phyloP scores from a whole-genome alignment of 2,329 filamentous ascomycete species.

The Colletotrichum sp. region DNA sequence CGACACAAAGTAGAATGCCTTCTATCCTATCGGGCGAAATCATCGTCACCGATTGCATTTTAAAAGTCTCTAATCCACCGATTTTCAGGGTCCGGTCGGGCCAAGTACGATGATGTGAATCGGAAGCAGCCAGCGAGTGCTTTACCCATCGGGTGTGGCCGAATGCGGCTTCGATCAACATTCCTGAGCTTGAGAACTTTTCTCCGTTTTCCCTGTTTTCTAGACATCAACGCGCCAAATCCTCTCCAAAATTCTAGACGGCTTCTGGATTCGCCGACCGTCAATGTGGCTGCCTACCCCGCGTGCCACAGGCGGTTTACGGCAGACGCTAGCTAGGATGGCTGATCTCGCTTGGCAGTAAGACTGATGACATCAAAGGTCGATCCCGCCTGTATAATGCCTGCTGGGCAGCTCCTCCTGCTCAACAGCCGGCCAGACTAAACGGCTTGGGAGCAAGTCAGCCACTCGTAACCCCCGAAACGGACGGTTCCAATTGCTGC shows the following conservation, averaged over 20 bases:
- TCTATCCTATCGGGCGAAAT: neutral
- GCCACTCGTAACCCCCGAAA: neutral
- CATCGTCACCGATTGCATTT: neutral
- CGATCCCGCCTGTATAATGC: neutral
- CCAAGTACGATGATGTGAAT: neutral
- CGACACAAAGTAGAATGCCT: neutral
- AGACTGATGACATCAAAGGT: conserved; percentile 17
- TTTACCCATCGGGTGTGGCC: neutral
- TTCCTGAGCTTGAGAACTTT: neutral
- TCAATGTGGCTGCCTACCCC: neutral
- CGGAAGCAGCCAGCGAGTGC: neutral
- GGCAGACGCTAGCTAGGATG: neutral
- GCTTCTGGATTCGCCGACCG: neutral
- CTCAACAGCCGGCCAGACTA: neutral
- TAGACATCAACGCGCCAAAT: neutral
- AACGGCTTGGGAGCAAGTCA: neutral
- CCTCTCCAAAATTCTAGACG: neutral
- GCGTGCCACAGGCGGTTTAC: neutral
- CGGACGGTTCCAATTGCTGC: neutral
- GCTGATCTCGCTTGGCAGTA: conserved; percentile 3
- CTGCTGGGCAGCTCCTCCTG: neutral
- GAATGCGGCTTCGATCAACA: neutral
- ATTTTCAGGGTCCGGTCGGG: neutral
- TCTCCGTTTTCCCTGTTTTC: neutral
- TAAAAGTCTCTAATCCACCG: neutral